Percentiles rank a stretch among this genome's conserved stretches.
Evolutionary conservation across 1,139 yeast species (phyloP).

Genomic region (Pichia sp.): DNA sequence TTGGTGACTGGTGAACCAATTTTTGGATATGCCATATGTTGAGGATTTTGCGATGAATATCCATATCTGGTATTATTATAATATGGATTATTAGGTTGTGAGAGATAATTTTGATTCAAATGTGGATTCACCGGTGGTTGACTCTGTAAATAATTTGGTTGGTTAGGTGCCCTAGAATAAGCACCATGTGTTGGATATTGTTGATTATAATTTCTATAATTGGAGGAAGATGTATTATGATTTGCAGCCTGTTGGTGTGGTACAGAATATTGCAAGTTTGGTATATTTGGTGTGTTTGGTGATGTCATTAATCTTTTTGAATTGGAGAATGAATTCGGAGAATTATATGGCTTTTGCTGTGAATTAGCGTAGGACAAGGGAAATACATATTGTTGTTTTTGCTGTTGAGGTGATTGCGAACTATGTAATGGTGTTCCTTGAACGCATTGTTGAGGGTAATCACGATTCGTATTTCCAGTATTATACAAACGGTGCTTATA

Average conservation of each 20-base stretch:
- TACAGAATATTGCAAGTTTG: not conserved
- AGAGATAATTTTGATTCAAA: not conserved
- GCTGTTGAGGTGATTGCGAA: conserved; percentile 1
- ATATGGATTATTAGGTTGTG: not conserved
- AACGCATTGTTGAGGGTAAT: not conserved
- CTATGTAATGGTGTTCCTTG: not conserved
- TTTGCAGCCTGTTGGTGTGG: conserved; percentile 2
- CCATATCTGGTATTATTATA: conserved; percentile 2
- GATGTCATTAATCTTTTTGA: not conserved
- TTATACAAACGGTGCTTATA: no score
- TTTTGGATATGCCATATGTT: not conserved
- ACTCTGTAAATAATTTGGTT: not conserved
- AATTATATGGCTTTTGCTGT: not conserved
- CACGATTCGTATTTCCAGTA: no score
- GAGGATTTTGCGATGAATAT: conserved; percentile 4
- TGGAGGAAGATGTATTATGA: not conserved
- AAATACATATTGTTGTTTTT: conserved; percentile 1
- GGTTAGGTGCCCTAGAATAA: not conserved
- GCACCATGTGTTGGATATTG: not conserved
- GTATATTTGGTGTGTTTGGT: not conserved
- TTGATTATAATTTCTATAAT: conserved; percentile 2
- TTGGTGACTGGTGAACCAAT: not conserved
- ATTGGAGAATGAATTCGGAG: not conserved
- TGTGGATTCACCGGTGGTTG: not conserved
- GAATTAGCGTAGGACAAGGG: not conserved